Percentiles rank a stretch among this genome's conserved stretches.
phyloP scores from a whole-genome alignment of 805 yeast species.

The Hanseniaspora nectarophila region DNA sequence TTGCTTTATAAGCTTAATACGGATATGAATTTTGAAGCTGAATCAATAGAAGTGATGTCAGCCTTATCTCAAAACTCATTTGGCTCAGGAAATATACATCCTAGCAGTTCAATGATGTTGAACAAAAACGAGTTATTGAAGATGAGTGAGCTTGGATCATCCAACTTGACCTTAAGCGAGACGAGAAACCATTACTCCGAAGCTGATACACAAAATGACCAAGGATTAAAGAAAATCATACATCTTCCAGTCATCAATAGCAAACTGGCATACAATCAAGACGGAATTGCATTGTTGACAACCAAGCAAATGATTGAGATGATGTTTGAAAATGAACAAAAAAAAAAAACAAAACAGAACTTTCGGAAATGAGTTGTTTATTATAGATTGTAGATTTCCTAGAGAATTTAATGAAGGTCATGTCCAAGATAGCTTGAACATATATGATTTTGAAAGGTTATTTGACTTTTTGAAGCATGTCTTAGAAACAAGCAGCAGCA shows the following conservation, averaged over 20 bases:
- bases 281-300: constrained; percentile 12
- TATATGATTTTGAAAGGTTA: constrained; percentile 57
- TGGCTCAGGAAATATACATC: constrained; percentile 1
- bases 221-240: neutral
- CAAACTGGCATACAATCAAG: constrained; percentile 6
- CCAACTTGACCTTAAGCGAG: neutral
- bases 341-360: no score
- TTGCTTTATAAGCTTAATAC: constrained; percentile 14
- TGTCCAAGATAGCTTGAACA: constrained; percentile 67
- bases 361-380: constrained; percentile 14
- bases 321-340: neutral
- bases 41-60: constrained; percentile 12
- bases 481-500: neutral
- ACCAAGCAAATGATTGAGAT: neutral
- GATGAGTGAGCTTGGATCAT: neutral
- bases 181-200: neutral
- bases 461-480: constrained; percentile 31
- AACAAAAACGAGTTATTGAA: constrained; percentile 8
- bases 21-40: constrained; percentile 12
- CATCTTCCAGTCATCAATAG: neutral
- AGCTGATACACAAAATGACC: neutral
- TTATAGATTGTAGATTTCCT: constrained; percentile 84
- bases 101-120: constrained; percentile 1
- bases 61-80: constrained; percentile 11
- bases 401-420: constrained; percentile 93